These are phyloP conservation scores for Pyrenophora teres DNA, from an alignment of 2,329 filamentous ascomycete genomes.

Conservation along the genomic window DNA sequence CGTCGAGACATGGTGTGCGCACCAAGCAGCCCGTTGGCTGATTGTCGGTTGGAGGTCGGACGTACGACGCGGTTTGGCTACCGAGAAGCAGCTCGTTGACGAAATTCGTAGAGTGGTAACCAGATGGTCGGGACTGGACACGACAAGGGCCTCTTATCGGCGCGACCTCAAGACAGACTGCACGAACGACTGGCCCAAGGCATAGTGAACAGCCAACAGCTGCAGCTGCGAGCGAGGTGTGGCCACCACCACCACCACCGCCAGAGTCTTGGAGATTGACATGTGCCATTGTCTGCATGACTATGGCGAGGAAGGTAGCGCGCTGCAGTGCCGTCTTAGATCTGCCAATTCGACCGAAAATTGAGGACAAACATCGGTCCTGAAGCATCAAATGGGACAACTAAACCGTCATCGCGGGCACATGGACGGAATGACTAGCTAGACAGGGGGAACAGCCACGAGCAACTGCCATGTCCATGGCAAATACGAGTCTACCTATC, in stretches of 20 bases:
- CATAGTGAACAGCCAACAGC: constrained; percentile 6
- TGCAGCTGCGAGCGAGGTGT: constrained; percentile 19
- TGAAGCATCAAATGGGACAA: constrained; percentile 7
- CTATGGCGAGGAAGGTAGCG: constrained; percentile 14
- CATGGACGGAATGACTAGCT: constrained; percentile 15
- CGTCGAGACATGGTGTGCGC: constrained; percentile 9
- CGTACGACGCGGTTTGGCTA: constrained; percentile 36
- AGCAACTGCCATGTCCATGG: constrained; percentile 20
- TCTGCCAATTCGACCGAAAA: constrained; percentile 15
- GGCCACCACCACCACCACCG: constrained; percentile 9
- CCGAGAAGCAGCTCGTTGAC: constrained; percentile 35
- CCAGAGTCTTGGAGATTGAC: constrained; percentile 15
- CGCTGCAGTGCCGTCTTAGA: constrained; percentile 17
- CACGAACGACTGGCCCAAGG: constrained; percentile 20
- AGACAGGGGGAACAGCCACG: constrained; percentile 22
- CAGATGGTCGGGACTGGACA: constrained; percentile 30
- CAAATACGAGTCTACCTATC: constrained; percentile 9
- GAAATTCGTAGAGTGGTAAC: constrained; percentile 32
- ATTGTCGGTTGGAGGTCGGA: constrained; percentile 22
- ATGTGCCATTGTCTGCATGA: constrained; percentile 21
- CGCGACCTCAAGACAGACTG: constrained; percentile 20
- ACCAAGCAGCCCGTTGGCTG: constrained; percentile 18
- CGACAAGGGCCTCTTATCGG: constrained; percentile 43
- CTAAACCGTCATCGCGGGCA: constrained; percentile 17
- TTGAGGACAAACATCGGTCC: constrained; percentile 19